These are phyloP conservation scores for Bruguiera gymnorhiza DNA, from an alignment of 345 rosid genomes.

Conservation along the genomic window DNA sequence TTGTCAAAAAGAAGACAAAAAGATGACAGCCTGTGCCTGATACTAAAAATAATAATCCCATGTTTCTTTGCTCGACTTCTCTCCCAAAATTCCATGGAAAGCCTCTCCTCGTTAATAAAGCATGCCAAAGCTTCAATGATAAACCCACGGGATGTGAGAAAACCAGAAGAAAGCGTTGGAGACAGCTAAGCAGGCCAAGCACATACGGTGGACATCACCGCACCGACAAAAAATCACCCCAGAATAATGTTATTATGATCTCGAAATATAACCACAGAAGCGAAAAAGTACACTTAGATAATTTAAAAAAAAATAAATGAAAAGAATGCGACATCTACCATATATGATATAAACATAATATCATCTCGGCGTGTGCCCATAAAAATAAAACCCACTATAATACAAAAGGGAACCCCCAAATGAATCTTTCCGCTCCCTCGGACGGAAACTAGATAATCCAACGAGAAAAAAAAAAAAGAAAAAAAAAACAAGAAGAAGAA, in stretches of 20 bases:
- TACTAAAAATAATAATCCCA: background rate
- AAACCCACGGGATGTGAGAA: background rate
- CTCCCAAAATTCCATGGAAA: background rate
- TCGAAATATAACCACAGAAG: background rate
- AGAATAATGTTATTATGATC: background rate
- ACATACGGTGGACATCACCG: background rate
- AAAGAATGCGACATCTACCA: conserved; percentile 5
- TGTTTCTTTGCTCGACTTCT: background rate
- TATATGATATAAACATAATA: background rate
- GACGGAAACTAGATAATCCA: background rate
- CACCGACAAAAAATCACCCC: conserved; percentile 9
- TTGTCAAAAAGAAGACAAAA: background rate
- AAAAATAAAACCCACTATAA: conserved; percentile 4
- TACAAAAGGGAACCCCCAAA: conserved; percentile 2
- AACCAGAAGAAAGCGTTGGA: background rate
- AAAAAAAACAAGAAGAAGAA: background rate
- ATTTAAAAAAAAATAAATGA: background rate
- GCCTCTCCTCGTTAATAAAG: background rate
- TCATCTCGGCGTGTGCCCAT: conserved; percentile 1
- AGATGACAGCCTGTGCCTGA: background rate
- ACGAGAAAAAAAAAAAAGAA: background rate
- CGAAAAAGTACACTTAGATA: no score
- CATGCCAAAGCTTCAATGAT: background rate
- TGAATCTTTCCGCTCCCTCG: conserved; percentile 9
- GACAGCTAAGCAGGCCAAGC: background rate